Evolutionary conservation across 129 eudicot genomes (phyloP), one percentile per base, ranked within the genome.

Genomic region (Cynara cardunculus): DNA sequence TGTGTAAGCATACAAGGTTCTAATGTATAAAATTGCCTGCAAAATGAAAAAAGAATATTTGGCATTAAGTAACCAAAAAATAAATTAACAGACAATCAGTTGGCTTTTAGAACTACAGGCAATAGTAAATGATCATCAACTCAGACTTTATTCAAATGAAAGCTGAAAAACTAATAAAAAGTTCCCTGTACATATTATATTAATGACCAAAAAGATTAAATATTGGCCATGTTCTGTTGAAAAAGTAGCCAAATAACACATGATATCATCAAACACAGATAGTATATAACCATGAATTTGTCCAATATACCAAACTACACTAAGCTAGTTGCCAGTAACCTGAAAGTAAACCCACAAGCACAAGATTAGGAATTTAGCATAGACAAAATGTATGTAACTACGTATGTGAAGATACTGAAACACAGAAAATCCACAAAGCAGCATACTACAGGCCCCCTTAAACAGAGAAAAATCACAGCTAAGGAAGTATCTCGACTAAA

Each of bases 1-100:
- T 81, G 98, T 94, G 72, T 90, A 94, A 59, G 96, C 93, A 82
- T 94, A 94, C 77, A 94, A 87, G 34, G 98, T 94, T 82, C 98
- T 88, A 61, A 90, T 80, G 84, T 90, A 92, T 18, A 97, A 92
- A 71, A 94, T 90, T 14, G 98, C 98, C 98, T 94, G 94, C 80
- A 85, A 67, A 53, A 53, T 49, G 8, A 65, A 44, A 68, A 31
- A 69, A 34, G 31, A 7, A 16, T 30, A 24, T 11, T n/a, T 76
- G 61, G 30, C 27, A 61, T 61, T 61, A 59, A 69, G 46, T 61
- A 75, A 76, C 77, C 49, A 53, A 69, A 22, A 25, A 69, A 32
- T 25, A 69, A 22, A 67, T 30, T 27, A n/a, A 11, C 53, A 41
- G 53, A 41, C 53, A 41, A 56, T n/a, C 27, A 35, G 16, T 73